Evolutionary conservation across 495 filamentous ascomycete species (phyloP), one percentile per base, ranked within the genome.

Genomic region (Extremus antarcticus): DNA sequence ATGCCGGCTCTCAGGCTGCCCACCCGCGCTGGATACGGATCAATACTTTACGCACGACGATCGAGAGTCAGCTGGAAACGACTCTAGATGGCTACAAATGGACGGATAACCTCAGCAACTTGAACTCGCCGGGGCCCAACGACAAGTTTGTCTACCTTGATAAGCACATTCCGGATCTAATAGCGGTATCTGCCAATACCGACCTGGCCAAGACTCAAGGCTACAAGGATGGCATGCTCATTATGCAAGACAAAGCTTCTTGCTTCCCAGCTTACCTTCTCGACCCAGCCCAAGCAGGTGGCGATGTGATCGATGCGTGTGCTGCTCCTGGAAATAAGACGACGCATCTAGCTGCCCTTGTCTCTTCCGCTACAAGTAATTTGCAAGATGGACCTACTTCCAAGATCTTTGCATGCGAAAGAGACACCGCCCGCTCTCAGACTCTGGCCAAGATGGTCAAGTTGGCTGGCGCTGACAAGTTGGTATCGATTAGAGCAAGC

Each of bases 311-410:
- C 3, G 92, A 98, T 70, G 86, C 87, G 0, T 95, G 90, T 65
- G 85, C 92, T 0, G 92, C 92, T 7, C 92, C 92, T 7, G 92
- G 92, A 9, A 98, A 98, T 64, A 98, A 98, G 69, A 96, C 92
- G 1, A 96, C 92, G 2, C 92, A 97, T 71, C 69, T 96, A 47
- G 89, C 90, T 11, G 84, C 87, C 2, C 74, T 96, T 16, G 13
- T 19, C 46, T 15, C 11, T n/a, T 9, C 19, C 16, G 19, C 7
- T 7, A 9, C 41, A 17, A 45, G 17, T 17, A 21, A 21, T 10
- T n/a, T n/a, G n/a, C n/a, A n/a, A n/a, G n/a, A n/a, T n/a, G n/a
- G 4, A 35, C 32, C 51, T 43, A 25, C 52, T 41, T 15, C 13
- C 25, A 43, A 47, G 8, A 76, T 90, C 32, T 74, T 77, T 50